Evolutionary conservation across 345 rosid species (phyloP).

Genomic region (Populus tremula): DNA sequence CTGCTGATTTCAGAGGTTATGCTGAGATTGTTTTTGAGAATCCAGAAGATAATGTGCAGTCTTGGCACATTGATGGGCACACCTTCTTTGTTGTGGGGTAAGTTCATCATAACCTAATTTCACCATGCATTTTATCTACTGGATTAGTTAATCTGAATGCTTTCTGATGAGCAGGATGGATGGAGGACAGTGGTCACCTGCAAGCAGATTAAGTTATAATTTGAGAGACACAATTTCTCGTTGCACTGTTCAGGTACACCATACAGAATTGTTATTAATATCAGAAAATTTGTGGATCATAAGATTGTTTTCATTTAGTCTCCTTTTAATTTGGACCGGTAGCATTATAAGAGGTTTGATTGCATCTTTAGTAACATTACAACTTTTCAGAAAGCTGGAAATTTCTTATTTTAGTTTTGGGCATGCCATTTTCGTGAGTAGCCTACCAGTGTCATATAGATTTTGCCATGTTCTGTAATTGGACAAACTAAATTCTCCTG

Average conservation of each 20-base stretch:
- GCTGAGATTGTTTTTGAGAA: constrained; percentile 31
- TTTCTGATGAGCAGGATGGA: constrained; percentile 26
- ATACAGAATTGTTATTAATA: neutral
- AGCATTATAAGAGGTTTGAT: neutral
- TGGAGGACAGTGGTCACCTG: constrained; percentile 36
- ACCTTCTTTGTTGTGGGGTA: constrained; percentile 33
- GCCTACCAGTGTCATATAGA: neutral
- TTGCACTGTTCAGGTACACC: constrained; percentile 32
- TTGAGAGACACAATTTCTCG: constrained; percentile 32
- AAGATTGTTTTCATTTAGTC: neutral
- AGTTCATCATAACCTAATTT: neutral
- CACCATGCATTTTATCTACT: neutral
- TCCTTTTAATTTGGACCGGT: neutral
- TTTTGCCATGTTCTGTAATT: neutral
- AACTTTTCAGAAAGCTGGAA: neutral
- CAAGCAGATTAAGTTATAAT: constrained; percentile 25
- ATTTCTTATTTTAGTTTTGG: neutral
- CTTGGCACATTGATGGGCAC: constrained; percentile 31
- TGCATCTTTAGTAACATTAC: neutral
- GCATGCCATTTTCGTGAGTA: neutral
- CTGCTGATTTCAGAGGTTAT: constrained; percentile 30
- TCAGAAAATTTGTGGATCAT: neutral
- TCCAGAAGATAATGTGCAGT: constrained; percentile 27
- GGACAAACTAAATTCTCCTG: neutral
- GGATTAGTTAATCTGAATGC: neutral